Percentiles rank a stretch among this genome's conserved stretches.
These are phyloP conservation scores for Diplocarpon mali DNA, from an alignment of 2,329 filamentous ascomycete genomes.

Conservation along the genomic window DNA sequence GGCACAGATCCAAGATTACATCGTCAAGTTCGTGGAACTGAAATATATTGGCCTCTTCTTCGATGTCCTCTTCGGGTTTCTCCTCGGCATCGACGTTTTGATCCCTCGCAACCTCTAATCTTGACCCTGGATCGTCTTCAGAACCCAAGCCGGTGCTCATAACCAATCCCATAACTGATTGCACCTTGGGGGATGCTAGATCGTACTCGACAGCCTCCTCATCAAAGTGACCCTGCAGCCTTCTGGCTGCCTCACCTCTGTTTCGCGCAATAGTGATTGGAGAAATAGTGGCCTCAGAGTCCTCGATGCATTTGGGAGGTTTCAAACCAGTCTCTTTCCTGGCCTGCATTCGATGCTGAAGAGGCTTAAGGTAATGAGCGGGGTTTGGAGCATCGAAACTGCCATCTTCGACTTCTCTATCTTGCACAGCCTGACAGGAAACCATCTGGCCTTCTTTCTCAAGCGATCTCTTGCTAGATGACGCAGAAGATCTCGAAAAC, in stretches of 20 bases:
- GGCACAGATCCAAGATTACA: conserved; percentile 1
- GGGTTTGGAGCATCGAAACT: background rate
- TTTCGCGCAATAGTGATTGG: conserved; percentile 2
- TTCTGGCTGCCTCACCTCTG: conserved; percentile 1
- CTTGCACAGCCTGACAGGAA: too few species aligned
- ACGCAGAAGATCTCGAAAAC: too few species aligned
- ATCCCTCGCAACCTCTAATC: too few species aligned
- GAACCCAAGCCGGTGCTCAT: background rate
- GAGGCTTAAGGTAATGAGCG: conserved; percentile 5
- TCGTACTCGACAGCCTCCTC: background rate
- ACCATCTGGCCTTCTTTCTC: too few species aligned
- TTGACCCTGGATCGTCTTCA: too few species aligned
- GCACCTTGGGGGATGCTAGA: background rate
- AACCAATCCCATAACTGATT: background rate
- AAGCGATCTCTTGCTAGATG: too few species aligned
- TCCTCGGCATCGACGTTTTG: too few species aligned
- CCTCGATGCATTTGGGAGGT: background rate
- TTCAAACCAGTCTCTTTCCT: conserved; percentile 5
- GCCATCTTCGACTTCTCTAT: background rate
- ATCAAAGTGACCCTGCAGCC: background rate
- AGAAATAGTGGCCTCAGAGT: conserved; percentile 1
- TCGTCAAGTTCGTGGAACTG: conserved; percentile 5
- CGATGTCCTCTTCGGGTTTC: too few species aligned
- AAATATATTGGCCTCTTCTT: background rate
- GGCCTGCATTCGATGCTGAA: conserved; percentile 6